A percentile compares a stretch with the other conserved stretches of the same genome.
phyloP scores from a whole-genome alignment of 805 yeast genomes.

The Phaffomyces opuntiae region DNA sequence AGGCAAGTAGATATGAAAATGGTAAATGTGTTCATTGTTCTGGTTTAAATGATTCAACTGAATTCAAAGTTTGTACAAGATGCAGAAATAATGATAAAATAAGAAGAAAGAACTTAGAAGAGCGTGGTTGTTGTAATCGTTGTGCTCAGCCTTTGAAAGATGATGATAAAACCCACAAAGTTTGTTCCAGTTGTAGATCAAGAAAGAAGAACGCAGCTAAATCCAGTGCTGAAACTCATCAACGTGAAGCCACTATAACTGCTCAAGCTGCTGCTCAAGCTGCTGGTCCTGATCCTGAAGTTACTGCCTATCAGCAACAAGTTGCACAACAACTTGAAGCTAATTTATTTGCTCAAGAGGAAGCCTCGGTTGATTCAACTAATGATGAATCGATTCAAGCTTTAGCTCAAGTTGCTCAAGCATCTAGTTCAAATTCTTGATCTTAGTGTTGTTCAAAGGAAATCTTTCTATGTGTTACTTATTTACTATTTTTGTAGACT shows the following conservation, averaged over 20 bases:
- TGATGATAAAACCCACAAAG: conserved; percentile 44
- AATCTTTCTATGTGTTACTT: too few species aligned
- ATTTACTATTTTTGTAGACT: too few species aligned
- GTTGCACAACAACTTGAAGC: conserved; percentile 18
- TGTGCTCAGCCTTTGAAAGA: conserved; percentile 46
- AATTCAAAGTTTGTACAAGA: conserved; percentile 57
- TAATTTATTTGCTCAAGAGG: conserved; percentile 18
- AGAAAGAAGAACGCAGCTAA: conserved; percentile 36
- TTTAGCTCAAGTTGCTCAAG: conserved; percentile 3
- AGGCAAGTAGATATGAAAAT: conserved; percentile 50
- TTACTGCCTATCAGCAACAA: conserved; percentile 6
- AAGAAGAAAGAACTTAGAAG: conserved; percentile 49
- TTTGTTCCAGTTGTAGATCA: conserved; percentile 47
- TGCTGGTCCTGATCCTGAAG: background rate
- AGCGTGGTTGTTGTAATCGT: conserved; percentile 53
- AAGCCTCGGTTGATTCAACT: background rate
- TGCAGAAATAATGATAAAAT: conserved; percentile 57
- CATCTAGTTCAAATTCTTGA: background rate
- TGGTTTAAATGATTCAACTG: conserved; percentile 43
- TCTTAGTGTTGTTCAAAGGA: background rate
- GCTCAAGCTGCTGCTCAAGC: conserved; percentile 6
- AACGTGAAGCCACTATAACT: conserved; percentile 2
- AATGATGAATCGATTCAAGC: conserved; percentile 5
- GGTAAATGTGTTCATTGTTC: conserved; percentile 68
- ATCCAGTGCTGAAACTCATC: conserved; percentile 4